Conservation (phyloP, 1,284 basidiomycete genomes). For the Puccinia hordei region DNA sequence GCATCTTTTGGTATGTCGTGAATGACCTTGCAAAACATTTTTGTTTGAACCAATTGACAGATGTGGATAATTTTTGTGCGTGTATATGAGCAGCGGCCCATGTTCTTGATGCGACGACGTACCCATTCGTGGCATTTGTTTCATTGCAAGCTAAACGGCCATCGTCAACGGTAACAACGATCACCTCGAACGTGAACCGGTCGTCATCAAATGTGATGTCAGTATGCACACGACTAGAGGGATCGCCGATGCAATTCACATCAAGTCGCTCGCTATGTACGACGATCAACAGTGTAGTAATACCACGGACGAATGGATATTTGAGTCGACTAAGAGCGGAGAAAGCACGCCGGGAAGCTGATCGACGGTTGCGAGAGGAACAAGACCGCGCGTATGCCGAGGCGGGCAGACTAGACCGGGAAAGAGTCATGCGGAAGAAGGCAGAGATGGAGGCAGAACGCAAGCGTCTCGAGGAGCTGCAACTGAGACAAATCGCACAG, state of each 20-base stretch:
- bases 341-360: conserved; percentile 19
- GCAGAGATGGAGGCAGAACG: conserved; percentile 32
- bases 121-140: conserved; percentile 33
- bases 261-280: conserved; percentile 17
- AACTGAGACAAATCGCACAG: background rate
- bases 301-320: conserved; percentile 25
- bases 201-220: conserved; percentile 31
- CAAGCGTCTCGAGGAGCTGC: background rate
- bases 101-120: conserved; percentile 37
- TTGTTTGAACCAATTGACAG: background rate
- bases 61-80: background rate
- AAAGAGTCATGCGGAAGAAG: conserved; percentile 43
- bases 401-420: conserved; percentile 38
- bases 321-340: conserved; percentile 27
- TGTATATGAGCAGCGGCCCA: conserved; percentile 18
- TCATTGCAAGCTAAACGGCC: conserved; percentile 40
- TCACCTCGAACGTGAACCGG: conserved; percentile 1
- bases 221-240: conserved; percentile 24
- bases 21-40: background rate
- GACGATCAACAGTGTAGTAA: conserved; percentile 26
- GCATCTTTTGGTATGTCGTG: conserved; percentile 19
- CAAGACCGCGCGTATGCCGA: conserved; percentile 47
- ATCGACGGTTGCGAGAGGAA: conserved; percentile 38
- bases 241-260: conserved; percentile 16
- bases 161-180: conserved; percentile 3